Base-by-base conservation (phyloP, 176 grass and related monocot species). In the Triticum urartu region DNA sequence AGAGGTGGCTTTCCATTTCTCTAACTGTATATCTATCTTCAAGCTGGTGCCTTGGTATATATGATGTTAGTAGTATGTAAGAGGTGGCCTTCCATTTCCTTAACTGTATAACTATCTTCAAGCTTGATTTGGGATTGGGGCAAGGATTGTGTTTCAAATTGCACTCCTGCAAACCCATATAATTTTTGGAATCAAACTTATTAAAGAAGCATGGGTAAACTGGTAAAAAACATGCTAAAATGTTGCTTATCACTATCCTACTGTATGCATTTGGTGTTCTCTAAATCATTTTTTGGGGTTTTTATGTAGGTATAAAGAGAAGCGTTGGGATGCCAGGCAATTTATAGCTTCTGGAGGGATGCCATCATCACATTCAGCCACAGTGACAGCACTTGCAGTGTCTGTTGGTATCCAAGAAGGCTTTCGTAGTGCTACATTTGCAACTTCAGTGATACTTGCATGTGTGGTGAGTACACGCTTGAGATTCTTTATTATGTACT, bases 351-450 rank as follows among this genome's bases (percentile, higher is more conserved):
- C 97, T 74, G 97, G 97, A 47, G 97, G 97, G 24, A 99, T 99
- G 97, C 94, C 97, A 78, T 99, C 97, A 36, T 99, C 97, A 56
- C 97, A 99, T 80, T 99, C 94, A 22, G 94, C 94, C 71, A 99
- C 94, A 32, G 97, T 94, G 26, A 91, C 92, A 84, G 97, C 97
- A 70, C 92, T 99, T 87, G 92, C 97, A 42, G 85, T 91, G 63
- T 85, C 91, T 87, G 83, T 93, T 30, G 97, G 92, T 87, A 89
- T 99, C 14, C 84, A 96, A 90, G 92, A 99, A 89, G 97, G 97
- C 75, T 88, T 90, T 68, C 85, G 83, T 14, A 95, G 85, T 66
- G 89, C 94, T 18, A 86, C 77, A 25, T 96, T 99, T 91, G 92
- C 97, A 79, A 90, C 77, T 79, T 83, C 97, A 32, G 10, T 92